A percentile compares a stretch with the other conserved stretches of the same genome.
These are phyloP conservation scores for Mucor mucedo DNA, from an alignment of 371 early-diverging fungal species.

Conservation along the genomic window DNA sequence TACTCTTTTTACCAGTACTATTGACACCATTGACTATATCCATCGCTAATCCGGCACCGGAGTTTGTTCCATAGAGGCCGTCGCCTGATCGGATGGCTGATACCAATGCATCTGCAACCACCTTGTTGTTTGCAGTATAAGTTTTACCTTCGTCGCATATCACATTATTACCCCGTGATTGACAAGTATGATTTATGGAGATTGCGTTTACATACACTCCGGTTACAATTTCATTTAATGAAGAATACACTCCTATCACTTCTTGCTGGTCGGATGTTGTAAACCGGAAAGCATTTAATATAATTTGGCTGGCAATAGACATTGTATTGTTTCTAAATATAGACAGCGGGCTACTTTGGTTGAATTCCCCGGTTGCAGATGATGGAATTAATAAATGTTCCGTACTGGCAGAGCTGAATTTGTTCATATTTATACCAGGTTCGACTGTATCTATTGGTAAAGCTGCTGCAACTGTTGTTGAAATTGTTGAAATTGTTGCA, in stretches of 20 bases:
- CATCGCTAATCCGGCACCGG: background rate
- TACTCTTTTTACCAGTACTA: background rate
- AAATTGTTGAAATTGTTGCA: background rate
- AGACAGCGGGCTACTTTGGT: conserved; percentile 2
- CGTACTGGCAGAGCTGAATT: background rate
- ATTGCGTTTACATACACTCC: conserved; percentile 15
- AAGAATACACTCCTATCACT: conserved; percentile 9
- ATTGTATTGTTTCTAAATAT: conserved; percentile 3
- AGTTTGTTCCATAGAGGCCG: conserved; percentile 13
- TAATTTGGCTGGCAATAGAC: background rate
- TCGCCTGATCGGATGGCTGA: conserved; percentile 9
- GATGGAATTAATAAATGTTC: background rate
- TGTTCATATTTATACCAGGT: background rate
- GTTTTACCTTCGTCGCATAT: background rate
- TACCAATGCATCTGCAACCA: conserved; percentile 18
- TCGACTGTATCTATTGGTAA: too few relatives aligned
- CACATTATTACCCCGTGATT: background rate
- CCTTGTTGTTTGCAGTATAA: conserved; percentile 12
- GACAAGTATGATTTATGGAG: conserved; percentile 19
- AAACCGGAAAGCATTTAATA: conserved; percentile 7
- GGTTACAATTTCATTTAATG: background rate
- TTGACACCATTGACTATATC: conserved; percentile 11
- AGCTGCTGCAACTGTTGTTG: too few relatives aligned
- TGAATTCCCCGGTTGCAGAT: conserved; percentile 1
- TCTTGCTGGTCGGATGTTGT: conserved; percentile 10